Evolutionary conservation across 345 rosid species (phyloP), one percentile per base, ranked within the genome.

Genomic region (Fremontodendron californicum): DNA sequence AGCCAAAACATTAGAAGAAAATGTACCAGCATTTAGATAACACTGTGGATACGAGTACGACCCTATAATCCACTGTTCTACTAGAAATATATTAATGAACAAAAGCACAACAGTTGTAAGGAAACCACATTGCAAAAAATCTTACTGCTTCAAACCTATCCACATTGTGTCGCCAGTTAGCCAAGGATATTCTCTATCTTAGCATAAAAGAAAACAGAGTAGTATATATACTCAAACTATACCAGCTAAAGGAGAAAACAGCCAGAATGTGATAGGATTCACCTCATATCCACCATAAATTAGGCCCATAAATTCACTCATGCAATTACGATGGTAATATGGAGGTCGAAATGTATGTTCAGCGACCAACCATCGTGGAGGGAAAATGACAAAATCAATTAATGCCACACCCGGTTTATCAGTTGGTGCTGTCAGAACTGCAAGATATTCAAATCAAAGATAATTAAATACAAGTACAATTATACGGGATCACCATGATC

Each of bases 281-380:
- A 95, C 99, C 96, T 95, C 99, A 74, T 95, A 93, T 83, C 91
- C 93, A 83, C 99, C 99, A 54, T 88, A 80, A 78, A 95, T 88
- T 64, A 92, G 87, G 46, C 99, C 98, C 99, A 93, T 96, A 85
- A 93, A 93, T 82, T 96, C 99, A 85, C 99, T 96, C 99, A 93
- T 96, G 80, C 99, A 96, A 82, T 96, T 96, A 58, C 99, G 98
- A 81, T 96, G 98, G 83, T 92, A 96, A 81, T 92, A 93, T 65
- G 98, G 97, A 73, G 99, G 98, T 71, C 94, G 89, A 79, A 95
- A 95, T 58, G 99, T 95, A 84, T 95, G 97, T 83, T 95, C 99
- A 6, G 97, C 92, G 16, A 96, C 99, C 88, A 92, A 84, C 99
- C 99, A 96, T 63, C 97, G 82, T 6, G 99, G 97, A 65, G 99